phyloP scores from a whole-genome alignment of 371 early-diverging fungal genomes.

The Actinomortierella wolfii region DNA sequence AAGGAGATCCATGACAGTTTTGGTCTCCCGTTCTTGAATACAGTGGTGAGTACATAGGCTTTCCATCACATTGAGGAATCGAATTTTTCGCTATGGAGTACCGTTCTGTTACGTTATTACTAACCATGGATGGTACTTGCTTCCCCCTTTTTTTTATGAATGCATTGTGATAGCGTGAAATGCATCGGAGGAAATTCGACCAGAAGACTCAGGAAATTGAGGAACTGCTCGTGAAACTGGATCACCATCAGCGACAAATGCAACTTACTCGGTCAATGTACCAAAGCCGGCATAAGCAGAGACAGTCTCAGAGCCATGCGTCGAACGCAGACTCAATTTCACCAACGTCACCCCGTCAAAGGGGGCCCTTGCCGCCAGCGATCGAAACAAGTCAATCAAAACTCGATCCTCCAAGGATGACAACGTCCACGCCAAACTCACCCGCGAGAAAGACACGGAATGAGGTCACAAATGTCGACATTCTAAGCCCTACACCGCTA shows the following conservation, averaged over 20 bases:
- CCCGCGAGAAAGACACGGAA: slow-evolving; percentile 40
- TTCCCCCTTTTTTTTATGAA: not conserved
- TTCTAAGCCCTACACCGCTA: slow-evolving; percentile 32
- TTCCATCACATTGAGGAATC: not conserved
- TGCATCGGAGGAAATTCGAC: slow-evolving; percentile 61
- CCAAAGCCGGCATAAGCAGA: too few relatives aligned
- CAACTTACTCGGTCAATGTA: not conserved
- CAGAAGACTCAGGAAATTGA: slow-evolving; percentile 56
- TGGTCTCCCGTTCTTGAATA: slow-evolving; percentile 65
- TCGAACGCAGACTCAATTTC: too few relatives aligned
- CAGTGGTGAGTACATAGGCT: slow-evolving; percentile 51
- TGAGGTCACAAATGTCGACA: slow-evolving; percentile 39
- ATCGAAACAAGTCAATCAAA: too few relatives aligned
- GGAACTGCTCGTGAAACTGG: slow-evolving; percentile 45
- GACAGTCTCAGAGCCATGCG: too few relatives aligned
- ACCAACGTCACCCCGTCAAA: too few relatives aligned
- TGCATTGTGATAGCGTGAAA: slow-evolving; percentile 51
- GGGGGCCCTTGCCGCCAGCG: too few relatives aligned
- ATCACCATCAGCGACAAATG: slow-evolving; percentile 22
- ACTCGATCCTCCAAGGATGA: too few relatives aligned
- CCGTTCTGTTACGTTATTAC: not conserved
- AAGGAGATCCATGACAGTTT: slow-evolving; percentile 66
- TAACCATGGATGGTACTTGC: not conserved
- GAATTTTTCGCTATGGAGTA: not conserved
- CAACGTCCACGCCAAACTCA: slow-evolving; percentile 22